Evolutionary conservation across 2,329 filamentous ascomycete genomes (phyloP).

Genomic region (Tolypocladium amazonense): DNA sequence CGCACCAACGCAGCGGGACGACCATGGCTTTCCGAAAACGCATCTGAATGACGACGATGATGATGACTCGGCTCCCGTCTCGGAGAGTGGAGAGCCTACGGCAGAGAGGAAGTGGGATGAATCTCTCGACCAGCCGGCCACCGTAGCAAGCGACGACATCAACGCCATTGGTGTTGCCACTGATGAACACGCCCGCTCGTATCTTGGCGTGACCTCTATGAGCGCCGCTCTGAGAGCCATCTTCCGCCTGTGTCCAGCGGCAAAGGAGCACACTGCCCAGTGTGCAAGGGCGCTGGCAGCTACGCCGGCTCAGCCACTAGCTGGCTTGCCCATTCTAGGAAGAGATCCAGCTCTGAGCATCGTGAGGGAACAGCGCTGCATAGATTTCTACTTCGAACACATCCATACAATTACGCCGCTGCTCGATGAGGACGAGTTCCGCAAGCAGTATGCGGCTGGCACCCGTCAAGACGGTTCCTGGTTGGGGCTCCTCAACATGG

Average conservation of each 20-base stretch:
- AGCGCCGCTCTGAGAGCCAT: slow-evolving; percentile 52
- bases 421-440: slow-evolving; percentile 48
- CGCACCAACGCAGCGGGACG: background rate
- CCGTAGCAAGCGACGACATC: slow-evolving; percentile 18
- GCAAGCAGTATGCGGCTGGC: slow-evolving; percentile 40
- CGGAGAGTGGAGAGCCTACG: slow-evolving; percentile 15
- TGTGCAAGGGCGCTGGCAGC: slow-evolving; percentile 12
- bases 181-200: slow-evolving; percentile 45
- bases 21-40: background rate
- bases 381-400: slow-evolving; percentile 52
- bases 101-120: slow-evolving; percentile 19
- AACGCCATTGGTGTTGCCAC: slow-evolving; percentile 31
- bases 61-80: slow-evolving; percentile 13
- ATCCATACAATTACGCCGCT: slow-evolving; percentile 50
- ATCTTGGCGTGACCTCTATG: slow-evolving; percentile 54
- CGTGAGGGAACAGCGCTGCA: slow-evolving; percentile 25
- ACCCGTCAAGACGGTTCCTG: slow-evolving; percentile 45
- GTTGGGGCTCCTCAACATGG: slow-evolving; percentile 51
- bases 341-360: slow-evolving; percentile 30
- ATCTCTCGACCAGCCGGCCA: slow-evolving; percentile 11
- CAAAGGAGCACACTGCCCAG: slow-evolving; percentile 15
- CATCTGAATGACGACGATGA: background rate
- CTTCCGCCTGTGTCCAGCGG: slow-evolving; percentile 19
- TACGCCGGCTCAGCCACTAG: slow-evolving; percentile 14
- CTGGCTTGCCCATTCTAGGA: slow-evolving; percentile 22